phyloP scores from a whole-genome alignment of 176 grass and related monocot species.

The Phragmites australis region DNA sequence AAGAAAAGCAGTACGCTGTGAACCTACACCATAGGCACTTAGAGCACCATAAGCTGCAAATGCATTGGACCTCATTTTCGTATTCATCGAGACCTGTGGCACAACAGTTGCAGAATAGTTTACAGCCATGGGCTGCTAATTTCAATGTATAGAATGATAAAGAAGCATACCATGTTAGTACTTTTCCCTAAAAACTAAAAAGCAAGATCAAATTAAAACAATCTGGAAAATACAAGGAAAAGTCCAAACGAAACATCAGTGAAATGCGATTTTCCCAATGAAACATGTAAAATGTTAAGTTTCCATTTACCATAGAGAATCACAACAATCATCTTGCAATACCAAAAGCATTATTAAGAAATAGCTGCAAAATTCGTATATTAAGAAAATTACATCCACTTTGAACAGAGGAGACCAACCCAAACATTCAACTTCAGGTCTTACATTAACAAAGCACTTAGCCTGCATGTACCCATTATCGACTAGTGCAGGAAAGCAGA shows the following conservation, averaged over 20 bases:
- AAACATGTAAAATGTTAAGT: conserved; percentile 15
- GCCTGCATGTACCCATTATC: background rate
- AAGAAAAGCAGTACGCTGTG: conserved; percentile 85
- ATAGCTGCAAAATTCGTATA: background rate
- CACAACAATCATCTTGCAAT: background rate
- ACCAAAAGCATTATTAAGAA: conserved; percentile 9
- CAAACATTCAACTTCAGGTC: background rate
- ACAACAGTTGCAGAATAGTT: conserved; percentile 34
- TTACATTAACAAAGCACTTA: conserved; percentile 5
- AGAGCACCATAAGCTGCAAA: conserved; percentile 98
- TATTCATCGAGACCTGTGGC: conserved; percentile 84
- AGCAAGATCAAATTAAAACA: background rate
- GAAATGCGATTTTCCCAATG: background rate
- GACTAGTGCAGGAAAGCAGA: background rate
- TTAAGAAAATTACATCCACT: background rate
- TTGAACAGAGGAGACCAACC: background rate
- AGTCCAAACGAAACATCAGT: conserved; percentile 6
- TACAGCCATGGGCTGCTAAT: background rate
- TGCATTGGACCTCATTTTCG: conserved; percentile 92
- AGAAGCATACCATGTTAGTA: background rate
- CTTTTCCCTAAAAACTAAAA: conserved; percentile 2
- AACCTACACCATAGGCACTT: conserved; percentile 78
- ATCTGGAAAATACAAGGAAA: background rate
- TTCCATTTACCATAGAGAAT: conserved; percentile 14
- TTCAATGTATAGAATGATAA: conserved; percentile 8